Conservation (phyloP, 345 rosid species). For the Ceriops decandra region DNA sequence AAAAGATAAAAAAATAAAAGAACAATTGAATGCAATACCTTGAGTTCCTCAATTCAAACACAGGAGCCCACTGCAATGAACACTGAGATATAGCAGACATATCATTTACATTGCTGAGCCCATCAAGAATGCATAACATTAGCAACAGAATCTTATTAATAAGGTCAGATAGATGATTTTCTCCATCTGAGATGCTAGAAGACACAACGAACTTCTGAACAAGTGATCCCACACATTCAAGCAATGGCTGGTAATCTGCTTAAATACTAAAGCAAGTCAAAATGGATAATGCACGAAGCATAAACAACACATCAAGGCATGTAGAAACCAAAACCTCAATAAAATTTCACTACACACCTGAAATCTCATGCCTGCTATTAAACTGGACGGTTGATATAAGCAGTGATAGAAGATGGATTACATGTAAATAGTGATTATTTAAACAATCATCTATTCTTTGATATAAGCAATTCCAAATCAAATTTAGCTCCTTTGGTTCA, state of each 20-base stretch:
- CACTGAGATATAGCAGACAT: constrained; percentile 32
- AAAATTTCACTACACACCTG: constrained; percentile 46
- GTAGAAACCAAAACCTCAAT: constrained; percentile 15
- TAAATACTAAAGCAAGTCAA: constrained; percentile 8
- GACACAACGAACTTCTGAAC: constrained; percentile 41
- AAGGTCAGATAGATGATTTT: constrained; percentile 38
- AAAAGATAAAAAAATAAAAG: constrained; percentile 6
- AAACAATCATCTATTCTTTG: constrained; percentile 40
- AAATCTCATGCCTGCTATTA: constrained; percentile 35
- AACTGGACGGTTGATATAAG: constrained; percentile 49
- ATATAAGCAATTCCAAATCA: constrained; percentile 56
- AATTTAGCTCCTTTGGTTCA: constrained; percentile 43
- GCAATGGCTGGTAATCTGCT: constrained; percentile 59
- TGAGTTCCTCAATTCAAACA: constrained; percentile 49
- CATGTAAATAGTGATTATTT: constrained; percentile 30
- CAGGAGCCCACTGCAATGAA: constrained; percentile 65
- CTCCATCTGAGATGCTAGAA: constrained; percentile 29
- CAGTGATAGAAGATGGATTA: constrained; percentile 49
- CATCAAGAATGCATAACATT: constrained; percentile 55
- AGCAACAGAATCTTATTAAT: constrained; percentile 62
- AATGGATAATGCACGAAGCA: constrained; percentile 1
- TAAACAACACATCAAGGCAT: not conserved
- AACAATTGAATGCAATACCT: constrained; percentile 41
- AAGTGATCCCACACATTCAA: constrained; percentile 41
- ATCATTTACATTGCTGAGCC: constrained; percentile 38